Conservation (phyloP, 2,329 filamentous ascomycete species). For the Emergomyces pasteurianus region DNA sequence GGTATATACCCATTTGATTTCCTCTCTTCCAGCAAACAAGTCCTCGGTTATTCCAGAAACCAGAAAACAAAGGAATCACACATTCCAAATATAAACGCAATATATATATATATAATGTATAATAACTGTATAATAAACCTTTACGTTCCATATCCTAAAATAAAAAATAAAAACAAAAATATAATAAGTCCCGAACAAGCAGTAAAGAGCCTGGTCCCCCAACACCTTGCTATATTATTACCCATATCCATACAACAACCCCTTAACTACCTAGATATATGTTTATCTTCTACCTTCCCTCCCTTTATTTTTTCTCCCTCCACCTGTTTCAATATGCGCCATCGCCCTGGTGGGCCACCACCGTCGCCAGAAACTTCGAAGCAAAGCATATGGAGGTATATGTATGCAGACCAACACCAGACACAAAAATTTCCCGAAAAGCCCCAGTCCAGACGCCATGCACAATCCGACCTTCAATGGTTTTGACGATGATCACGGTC, state of each 20-base stretch:
- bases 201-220: neutral
- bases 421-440: neutral
- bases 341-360: neutral
- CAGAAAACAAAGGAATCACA: neutral
- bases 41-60: neutral
- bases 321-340: neutral
- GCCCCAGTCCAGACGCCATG: neutral
- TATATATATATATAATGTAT: neutral
- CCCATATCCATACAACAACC: neutral
- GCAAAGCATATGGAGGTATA: neutral
- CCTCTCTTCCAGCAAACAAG: neutral
- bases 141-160: neutral
- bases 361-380: neutral
- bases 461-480: neutral
- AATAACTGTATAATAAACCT: too few species aligned
- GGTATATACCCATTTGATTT: neutral
- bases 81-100: neutral
- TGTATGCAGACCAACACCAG: neutral
- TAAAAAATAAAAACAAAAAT: neutral
- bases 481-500: neutral
- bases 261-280: neutral
- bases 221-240: constrained; percentile 1
- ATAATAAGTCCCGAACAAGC: neutral
- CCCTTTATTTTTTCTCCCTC: neutral
- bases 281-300: neutral